These are phyloP conservation scores for Ceratocystis lukuohia DNA, from an alignment of 2,329 filamentous ascomycete species.

Conservation along the genomic window DNA sequence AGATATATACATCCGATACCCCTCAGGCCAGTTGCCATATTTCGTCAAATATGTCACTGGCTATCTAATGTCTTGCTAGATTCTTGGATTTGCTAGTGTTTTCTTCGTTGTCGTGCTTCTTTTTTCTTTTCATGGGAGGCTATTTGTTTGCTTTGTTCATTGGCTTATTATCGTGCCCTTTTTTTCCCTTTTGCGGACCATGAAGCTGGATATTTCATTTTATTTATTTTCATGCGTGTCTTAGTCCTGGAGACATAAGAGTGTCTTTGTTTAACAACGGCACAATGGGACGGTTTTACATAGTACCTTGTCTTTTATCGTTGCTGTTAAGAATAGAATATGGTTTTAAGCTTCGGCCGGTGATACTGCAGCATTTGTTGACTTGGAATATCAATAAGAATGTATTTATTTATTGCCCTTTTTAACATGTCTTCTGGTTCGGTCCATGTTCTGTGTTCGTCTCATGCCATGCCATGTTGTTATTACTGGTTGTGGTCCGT, in stretches of 20 bases:
- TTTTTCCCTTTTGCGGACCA: neutral
- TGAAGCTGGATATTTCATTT: neutral
- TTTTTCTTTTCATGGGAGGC: neutral
- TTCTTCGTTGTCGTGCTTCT: neutral
- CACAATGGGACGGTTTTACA: neutral
- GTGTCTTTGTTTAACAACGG: neutral
- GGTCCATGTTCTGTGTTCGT: neutral
- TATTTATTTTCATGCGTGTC: neutral
- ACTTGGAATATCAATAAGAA: neutral
- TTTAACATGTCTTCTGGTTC: neutral
- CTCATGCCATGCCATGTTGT: too few species aligned
- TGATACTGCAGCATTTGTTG: neutral
- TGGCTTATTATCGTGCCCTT: neutral
- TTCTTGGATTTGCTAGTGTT: neutral
- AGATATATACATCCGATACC: conserved; percentile 13
- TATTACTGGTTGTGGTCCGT: too few species aligned
- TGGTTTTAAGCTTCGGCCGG: neutral
- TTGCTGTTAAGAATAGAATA: neutral
- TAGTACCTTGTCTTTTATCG: neutral
- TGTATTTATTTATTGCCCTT: neutral
- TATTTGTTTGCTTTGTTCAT: neutral
- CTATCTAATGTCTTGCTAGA: neutral
- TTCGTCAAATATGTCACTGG: neutral
- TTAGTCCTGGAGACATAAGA: neutral
- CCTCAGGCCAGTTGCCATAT: neutral